Base-by-base conservation (phyloP, 768 basidiomycete species). In the Plicaturopsis crispa region DNA sequence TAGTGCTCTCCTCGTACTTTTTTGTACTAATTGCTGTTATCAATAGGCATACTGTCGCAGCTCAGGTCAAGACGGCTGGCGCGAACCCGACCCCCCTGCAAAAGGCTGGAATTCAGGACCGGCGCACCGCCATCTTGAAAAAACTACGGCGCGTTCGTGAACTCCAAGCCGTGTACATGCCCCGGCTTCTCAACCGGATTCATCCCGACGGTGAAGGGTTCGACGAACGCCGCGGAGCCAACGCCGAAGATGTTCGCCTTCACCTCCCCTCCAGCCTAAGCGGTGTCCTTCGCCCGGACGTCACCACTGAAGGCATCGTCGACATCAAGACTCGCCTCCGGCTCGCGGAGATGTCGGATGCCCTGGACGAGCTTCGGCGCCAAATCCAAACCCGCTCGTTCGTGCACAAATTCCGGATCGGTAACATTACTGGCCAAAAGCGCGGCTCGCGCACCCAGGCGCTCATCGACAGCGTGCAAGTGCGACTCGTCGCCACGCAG, bases 331-430 rank as follows among this genome's bases (percentile, higher is more conserved):
- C n/a, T n/a, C n/a, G n/a, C n/a, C n/a, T n/a, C n/a, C 44, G 46
- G 1, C 13, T 47, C 23, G 51, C 36, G 0, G 48, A 53, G 20
- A 38, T 38, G 5, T 28, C 31, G n/a, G 33, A 28, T 5, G 20
- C 40, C 1, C 10, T 43, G 10, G 24, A 42, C 5, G 41, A 31
- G 3, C 26, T 43, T 3, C 31, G 31, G 1, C 24, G 41, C 8
- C 11, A 23, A 8, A 5, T 43, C 3, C 30, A 11, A 18, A 19
- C 41, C 14, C 6, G 20, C 1, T 20, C 30, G 0, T 31, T 23
- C 22, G 24, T 43, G 21, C 24, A 26, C 7, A 41, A 16, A 5
- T 43, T 42, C 40, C 41, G 33, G 6, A 24, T 42, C 13, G 8
- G 19, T 2, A 43, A 43, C 11, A 31, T 43, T n/a, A 6, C 2